Evolutionary conservation across 176 grass and related monocot species (phyloP), one percentile per base, ranked within the genome.

Genomic region (Urochloa ruziziensis): DNA sequence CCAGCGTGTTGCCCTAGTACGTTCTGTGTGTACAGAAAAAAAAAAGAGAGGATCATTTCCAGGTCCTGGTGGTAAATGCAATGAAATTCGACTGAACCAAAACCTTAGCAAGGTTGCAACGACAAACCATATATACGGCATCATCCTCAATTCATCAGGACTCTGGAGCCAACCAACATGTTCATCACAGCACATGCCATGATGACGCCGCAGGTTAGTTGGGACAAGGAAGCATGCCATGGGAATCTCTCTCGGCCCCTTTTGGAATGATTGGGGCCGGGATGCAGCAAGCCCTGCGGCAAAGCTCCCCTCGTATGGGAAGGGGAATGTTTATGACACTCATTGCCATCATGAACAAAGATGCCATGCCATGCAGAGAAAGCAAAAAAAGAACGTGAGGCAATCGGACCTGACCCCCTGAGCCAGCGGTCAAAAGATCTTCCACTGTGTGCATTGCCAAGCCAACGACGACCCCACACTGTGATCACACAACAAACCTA

Each of bases 341-440:
- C 70, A 25, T 68, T n/a, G 33, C 59, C 51, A 84, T 90, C 73
- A 85, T 70, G 73, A 75, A 69, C 42, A 21, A 28, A 64, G 78
- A 61, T 85, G 81, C 56, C 67, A 58, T 43, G 81, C 77, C 80
- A 80, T 78, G 73, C 72, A 82, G 56, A 85, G 66, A 85, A 88
- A 90, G 75, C 53, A 29, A 72, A 83, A 82, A 40, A 82, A 77
- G 75, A 58, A 51, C 39, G 77, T 47, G 40, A 36, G 74, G 70
- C 39, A 48, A 48, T 40, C 56, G n/a, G 73, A 35, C 59, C 39
- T 80, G 60, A 7, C 47, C 53, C 8, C 36, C 13, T 23, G 28
- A 47, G 13, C 33, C 88, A 64, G 54, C 53, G 86, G 89, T 94
- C 92, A 94, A 91, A 94, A 91, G 89, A 82, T 64, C n/a, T 56